Base-by-base conservation (phyloP, 2,329 filamentous ascomycete species). In the Tothia fuscella region DNA sequence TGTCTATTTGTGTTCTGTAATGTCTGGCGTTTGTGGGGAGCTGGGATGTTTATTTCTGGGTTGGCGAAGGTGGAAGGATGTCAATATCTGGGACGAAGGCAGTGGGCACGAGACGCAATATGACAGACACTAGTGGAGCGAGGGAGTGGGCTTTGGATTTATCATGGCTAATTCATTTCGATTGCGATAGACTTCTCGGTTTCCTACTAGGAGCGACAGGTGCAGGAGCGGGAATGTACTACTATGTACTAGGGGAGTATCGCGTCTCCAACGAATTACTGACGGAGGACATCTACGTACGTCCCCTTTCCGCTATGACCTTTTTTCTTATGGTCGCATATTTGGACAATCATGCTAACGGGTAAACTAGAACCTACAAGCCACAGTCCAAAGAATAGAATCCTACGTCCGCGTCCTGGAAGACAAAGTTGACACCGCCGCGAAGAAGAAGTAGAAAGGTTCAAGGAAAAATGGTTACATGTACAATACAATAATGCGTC, bases 191-290 rank as follows among this genome's bases (percentile, higher is more conserved):
- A 45, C 67, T 95, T 46, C 86, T 94, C 54, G 89, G 89, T 40
- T 96, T 96, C 70, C 78, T 96, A 38, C 71, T 91, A 49, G 89
- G 89, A 50, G 79, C 82, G 48, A 80, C 82, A 35, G 68, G 86
- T 40, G 80, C 88, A 33, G 87, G 86, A 54, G 75, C 74, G 40
- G 80, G 77, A 45, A 82, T 93, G 53, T 96, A 95, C 68, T 87
- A 85, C 61, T 96, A 96, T 62, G 76, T 94, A 50, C 67, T 96
- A 53, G 78, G 89, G 59, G 88, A 96, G 63, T 96, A 95, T 70
- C 86, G 87, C 66, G 72, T 87, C 32, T 84, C 86, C 52, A 96
- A 95, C 67, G 84, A 93, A 65, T 74, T 95, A 56, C 69, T 96
- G 64, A 89, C 81, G 47, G 87, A 94, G 65, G 89, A 96, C 64